A percentile compares a stretch with the other conserved stretches of the same genome.
Evolutionary conservation across 306 rosid genomes (phyloP).

Genomic region (Coriaria nepalensis): DNA sequence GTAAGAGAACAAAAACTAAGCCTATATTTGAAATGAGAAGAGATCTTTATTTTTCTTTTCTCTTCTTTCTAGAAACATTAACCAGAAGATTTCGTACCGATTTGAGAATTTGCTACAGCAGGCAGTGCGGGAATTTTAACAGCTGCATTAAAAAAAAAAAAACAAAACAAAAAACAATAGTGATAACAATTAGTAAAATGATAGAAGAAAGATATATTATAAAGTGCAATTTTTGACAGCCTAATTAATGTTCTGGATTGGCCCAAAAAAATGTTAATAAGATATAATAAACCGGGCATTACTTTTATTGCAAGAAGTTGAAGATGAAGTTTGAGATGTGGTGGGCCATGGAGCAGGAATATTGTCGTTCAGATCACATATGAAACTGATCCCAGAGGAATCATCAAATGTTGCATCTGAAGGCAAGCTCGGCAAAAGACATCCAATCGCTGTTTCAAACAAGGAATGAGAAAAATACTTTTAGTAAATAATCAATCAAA

Average conservation of each 20-base stretch:
- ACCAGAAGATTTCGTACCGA: conserved; percentile 23
- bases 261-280: conserved; percentile 4
- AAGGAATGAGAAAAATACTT: neutral
- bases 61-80: too few relatives aligned
- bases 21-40: too few relatives aligned
- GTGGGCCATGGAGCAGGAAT: conserved; percentile 97
- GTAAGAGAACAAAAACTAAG: too few relatives aligned
- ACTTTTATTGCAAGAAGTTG: conserved; percentile 69
- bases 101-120: conserved; percentile 72
- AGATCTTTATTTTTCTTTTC: too few relatives aligned
- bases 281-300: conserved; percentile 7
- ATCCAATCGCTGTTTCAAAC: conserved; percentile 51
- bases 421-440: conserved; percentile 89
- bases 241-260: neutral
- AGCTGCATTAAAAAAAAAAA: conserved; percentile 36
- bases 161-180: conserved; percentile 1
- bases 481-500: neutral
- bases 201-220: neutral
- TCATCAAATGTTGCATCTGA: conserved; percentile 78
- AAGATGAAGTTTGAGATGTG: conserved; percentile 42
- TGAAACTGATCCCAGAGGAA: conserved; percentile 71
- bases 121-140: conserved; percentile 97
- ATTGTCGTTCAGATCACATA: conserved; percentile 92
- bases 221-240: conserved; percentile 1
- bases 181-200: neutral